phyloP scores from a whole-genome alignment of 2,329 filamentous ascomycete species.

The Fusarium robinianum region DNA sequence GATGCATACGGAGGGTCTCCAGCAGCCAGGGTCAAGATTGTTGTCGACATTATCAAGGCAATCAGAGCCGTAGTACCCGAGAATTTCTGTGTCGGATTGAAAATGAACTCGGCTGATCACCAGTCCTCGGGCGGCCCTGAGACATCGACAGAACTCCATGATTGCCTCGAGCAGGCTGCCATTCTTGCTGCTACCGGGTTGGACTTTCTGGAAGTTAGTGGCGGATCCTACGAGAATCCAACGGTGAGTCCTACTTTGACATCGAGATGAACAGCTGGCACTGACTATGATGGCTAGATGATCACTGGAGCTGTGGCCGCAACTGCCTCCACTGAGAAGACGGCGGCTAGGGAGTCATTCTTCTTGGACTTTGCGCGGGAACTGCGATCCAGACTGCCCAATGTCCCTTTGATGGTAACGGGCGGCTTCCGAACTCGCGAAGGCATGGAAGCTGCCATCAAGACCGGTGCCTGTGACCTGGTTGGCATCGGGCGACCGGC shows the following conservation, averaged over 20 bases:
- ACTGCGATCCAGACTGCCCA: constrained; percentile 51
- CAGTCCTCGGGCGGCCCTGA: constrained; percentile 39
- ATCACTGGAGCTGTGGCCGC: constrained; percentile 29
- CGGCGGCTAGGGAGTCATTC: constrained; percentile 65
- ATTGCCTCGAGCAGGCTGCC: constrained; percentile 62
- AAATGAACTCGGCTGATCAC: constrained; percentile 63
- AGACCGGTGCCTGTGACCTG: constrained; percentile 46
- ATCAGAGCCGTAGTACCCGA: constrained; percentile 44
- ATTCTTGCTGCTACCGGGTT: constrained; percentile 54
- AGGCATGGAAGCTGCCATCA: constrained; percentile 49
- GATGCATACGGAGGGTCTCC: constrained; percentile 61
- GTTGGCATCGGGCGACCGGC: constrained; percentile 49
- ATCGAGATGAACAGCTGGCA: neutral
- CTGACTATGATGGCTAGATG: constrained; percentile 41
- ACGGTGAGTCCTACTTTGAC: constrained; percentile 39
- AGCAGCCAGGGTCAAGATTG: constrained; percentile 52
- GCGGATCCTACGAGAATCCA: constrained; percentile 63
- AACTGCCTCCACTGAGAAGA: constrained; percentile 39
- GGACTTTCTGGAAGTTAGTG: constrained; percentile 71
- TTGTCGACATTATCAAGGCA: constrained; percentile 55
- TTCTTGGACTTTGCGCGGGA: constrained; percentile 68
- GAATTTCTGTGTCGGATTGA: constrained; percentile 56
- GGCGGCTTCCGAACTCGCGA: constrained; percentile 62
- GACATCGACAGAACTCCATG: constrained; percentile 47
- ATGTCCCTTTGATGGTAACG: constrained; percentile 59